Percentiles rank a stretch among this genome's conserved stretches.
Conservation (phyloP, 345 rosid species). For the Schrenkiella parvula region DNA sequence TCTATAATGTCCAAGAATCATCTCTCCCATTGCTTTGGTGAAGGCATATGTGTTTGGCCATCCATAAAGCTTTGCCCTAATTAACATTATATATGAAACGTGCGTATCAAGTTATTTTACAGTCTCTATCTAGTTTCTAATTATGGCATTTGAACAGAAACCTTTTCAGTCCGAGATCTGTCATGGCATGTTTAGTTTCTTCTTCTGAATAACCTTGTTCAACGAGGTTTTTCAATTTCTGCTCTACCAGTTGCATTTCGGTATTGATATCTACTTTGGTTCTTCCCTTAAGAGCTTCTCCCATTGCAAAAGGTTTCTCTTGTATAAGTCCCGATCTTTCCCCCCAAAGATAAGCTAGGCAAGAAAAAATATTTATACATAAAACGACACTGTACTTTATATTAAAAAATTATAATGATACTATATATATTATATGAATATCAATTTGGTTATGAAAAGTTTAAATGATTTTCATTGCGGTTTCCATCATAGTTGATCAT, state of each 20-base stretch:
- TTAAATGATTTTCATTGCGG: not conserved
- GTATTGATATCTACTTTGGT: not conserved
- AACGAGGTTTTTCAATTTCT: not conserved
- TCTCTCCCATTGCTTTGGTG: slow-evolving; percentile 45
- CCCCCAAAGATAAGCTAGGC: not conserved
- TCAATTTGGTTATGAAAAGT: not conserved
- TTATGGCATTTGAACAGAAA: not conserved
- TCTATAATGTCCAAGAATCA: slow-evolving; percentile 49
- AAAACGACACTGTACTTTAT: too few species aligned
- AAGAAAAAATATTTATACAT: not conserved
- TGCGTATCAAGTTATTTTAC: not conserved
- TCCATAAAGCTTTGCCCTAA: slow-evolving; percentile 49
- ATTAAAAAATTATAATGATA: too few species aligned
- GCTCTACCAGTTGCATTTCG: slow-evolving; percentile 5
- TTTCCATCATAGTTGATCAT: not conserved
- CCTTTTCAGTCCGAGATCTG: slow-evolving; percentile 19
- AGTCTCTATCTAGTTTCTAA: slow-evolving; percentile 27
- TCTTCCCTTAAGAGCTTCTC: not conserved
- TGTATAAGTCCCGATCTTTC: not conserved
- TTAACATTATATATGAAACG: not conserved
- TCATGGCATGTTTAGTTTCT: not conserved
- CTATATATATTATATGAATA: not conserved
- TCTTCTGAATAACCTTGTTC: not conserved
- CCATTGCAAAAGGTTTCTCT: slow-evolving; percentile 23
- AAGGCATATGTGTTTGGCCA: not conserved